Conservation (phyloP, 2,329 filamentous ascomycete species). For the Aspergillus sp. region DNA sequence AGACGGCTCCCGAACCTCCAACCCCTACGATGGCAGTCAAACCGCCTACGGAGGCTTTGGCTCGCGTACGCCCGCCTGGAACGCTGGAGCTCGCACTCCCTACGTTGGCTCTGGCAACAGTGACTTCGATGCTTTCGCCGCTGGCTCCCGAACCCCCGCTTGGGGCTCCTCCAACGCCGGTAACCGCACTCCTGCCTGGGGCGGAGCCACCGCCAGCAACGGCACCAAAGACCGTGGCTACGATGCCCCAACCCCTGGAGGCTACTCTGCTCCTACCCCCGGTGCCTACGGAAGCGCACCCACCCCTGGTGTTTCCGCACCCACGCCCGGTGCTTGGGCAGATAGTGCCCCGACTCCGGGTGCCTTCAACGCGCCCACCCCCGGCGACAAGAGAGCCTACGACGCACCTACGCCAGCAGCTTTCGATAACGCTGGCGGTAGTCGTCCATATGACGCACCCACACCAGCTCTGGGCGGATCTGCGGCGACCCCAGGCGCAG, state of each 20-base stretch:
- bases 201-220: slow-evolving; percentile 33
- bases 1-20: slow-evolving; percentile 55
- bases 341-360: slow-evolving; percentile 50
- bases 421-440: slow-evolving; percentile 18
- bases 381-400: slow-evolving; percentile 35
- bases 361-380: slow-evolving; percentile 49
- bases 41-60: slow-evolving; percentile 73
- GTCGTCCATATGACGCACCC: slow-evolving; percentile 49
- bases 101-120: slow-evolving; percentile 67
- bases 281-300: slow-evolving; percentile 60
- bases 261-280: slow-evolving; percentile 68
- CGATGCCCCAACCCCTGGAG: slow-evolving; percentile 75
- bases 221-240: slow-evolving; percentile 51
- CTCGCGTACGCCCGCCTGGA: slow-evolving; percentile 72
- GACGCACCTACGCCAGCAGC: slow-evolving; percentile 46
- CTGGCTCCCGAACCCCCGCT: slow-evolving; percentile 75
- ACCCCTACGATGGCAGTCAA: slow-evolving; percentile 69
- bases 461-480: slow-evolving; percentile 48
- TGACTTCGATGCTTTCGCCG: slow-evolving; percentile 67
- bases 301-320: slow-evolving; percentile 68
- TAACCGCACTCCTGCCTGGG: slow-evolving; percentile 51
- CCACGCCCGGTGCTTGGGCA: slow-evolving; percentile 51
- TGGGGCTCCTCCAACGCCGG: slow-evolving; percentile 59
- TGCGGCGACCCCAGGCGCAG: slow-evolving; percentile 43
- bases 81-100: slow-evolving; percentile 73